Evolutionary conservation across 176 grass and related monocot genomes (phyloP).

Genomic region (Carex myosuroides): DNA sequence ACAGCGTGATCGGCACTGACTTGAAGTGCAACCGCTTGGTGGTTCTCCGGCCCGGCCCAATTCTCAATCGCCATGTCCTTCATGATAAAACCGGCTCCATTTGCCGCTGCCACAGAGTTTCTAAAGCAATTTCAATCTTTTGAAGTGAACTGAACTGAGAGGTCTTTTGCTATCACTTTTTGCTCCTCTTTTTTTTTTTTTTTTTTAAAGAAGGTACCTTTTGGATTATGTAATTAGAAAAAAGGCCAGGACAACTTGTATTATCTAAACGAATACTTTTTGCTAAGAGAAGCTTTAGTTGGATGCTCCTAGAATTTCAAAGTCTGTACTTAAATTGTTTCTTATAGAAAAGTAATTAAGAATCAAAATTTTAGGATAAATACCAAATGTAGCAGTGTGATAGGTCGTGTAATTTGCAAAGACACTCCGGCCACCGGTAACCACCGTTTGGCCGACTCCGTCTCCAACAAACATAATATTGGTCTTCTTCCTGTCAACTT

Average conservation of each 20-base stretch:
- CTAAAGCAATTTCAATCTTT: neutral
- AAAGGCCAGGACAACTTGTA: neutral
- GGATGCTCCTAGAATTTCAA: neutral
- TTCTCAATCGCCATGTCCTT: slow-evolving; percentile 62
- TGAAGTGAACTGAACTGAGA: neutral
- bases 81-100: slow-evolving; percentile 42
- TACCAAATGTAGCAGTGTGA: slow-evolving; percentile 43
- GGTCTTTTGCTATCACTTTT: neutral
- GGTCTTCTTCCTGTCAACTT: slow-evolving; percentile 36
- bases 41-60: slow-evolving; percentile 28
- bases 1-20: slow-evolving; percentile 54
- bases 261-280: neutral
- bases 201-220: neutral
- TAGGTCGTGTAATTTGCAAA: slow-evolving; percentile 34
- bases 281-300: slow-evolving; percentile 13
- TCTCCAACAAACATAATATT: slow-evolving; percentile 45
- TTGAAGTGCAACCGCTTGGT: slow-evolving; percentile 49
- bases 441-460: slow-evolving; percentile 25
- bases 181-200: neutral
- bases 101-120: slow-evolving; percentile 17
- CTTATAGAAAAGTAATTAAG: neutral
- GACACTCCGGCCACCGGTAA: slow-evolving; percentile 32
- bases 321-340: neutral
- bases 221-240: neutral
- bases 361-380: no score